Base-by-base conservation (phyloP, 2,329 filamentous ascomycete species). In the Phyllosticta ampelicida region DNA sequence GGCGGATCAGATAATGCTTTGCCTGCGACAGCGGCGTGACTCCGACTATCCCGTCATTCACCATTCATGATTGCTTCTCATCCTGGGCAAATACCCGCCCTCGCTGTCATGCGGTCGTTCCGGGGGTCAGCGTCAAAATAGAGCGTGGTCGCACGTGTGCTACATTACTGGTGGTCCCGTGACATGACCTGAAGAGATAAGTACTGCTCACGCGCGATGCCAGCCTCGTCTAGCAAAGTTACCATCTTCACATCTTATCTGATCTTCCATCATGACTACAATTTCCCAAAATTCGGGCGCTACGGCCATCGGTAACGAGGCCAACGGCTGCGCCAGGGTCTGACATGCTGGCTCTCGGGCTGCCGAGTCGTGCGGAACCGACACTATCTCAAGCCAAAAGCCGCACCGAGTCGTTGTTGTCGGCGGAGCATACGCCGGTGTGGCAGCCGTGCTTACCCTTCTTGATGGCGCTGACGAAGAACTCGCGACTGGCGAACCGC, bases 351-450 rank as follows among this genome's bases (percentile, higher is more conserved):
- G 13, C 8, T 5, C 36, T 16, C 16, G 16, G 36, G 36, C 36
- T n/a, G 36, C 36, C 36, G 16, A 44, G 36, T 13, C 36, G 36
- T n/a, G 36, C 36, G 36, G n/a, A 44, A 13, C 36, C 10, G 20
- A 48, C n/a, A n/a, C 3, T 16, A n/a, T 16, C 16, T 16, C 36
- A 44, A 18, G 36, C 13, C 36, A 44, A 21, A 8, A 9, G 19
- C 52, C 52, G 44, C 56, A 51, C 29, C 51, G 53, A 48, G 77
- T 90, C 10, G 76, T 90, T 44, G 76, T 90, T 58, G 78, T 86
- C 29, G 87, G 87, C 44, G 86, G 85, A 62, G 86, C 84, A 48
- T 90, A 90, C 65, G 81, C 78, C n/a, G 87, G 87, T 30, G 77
- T 90, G 5, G 80, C 84, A 11, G 78, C 82, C 1, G 80, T 83